Percentiles rank a stretch among this genome's conserved stretches.
Evolutionary conservation across 2,329 filamentous ascomycete species (phyloP).

Genomic region (Mycocentrospora acerina): DNA sequence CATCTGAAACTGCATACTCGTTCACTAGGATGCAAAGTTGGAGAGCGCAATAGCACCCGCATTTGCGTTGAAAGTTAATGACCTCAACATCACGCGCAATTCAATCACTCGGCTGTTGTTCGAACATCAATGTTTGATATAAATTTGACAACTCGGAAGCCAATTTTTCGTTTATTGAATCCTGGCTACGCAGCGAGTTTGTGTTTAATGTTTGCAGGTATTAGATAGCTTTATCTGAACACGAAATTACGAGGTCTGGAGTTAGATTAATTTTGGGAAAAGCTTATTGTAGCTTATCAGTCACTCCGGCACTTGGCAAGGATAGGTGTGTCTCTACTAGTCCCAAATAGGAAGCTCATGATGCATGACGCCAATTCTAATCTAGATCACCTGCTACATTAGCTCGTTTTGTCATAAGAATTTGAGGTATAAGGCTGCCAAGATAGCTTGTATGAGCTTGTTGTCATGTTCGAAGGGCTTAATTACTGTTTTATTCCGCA

Average conservation of each 20-base stretch:
- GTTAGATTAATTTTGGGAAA: constrained; percentile 2
- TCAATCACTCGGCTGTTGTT: too few relatives aligned
- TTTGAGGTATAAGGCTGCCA: constrained; percentile 1
- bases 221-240: too few relatives aligned
- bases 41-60: too few relatives aligned
- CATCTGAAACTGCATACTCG: background rate
- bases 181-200: too few relatives aligned
- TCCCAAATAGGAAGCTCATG: constrained; percentile 9
- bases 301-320: constrained; percentile 6
- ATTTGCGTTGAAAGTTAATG: too few relatives aligned
- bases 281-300: constrained; percentile 13
- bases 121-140: too few relatives aligned
- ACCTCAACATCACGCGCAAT: too few relatives aligned
- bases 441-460: constrained; percentile 12
- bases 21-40: background rate
- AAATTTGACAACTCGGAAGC: too few relatives aligned
- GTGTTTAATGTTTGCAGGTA: too few relatives aligned
- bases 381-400: constrained; percentile 1
- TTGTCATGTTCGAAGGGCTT: constrained; percentile 1
- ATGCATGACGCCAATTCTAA: constrained; percentile 4
- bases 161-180: too few relatives aligned
- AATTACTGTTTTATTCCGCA: constrained; percentile 1
- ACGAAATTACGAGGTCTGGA: too few relatives aligned
- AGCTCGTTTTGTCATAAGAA: background rate
- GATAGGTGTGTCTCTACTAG: constrained; percentile 1